Base-by-base conservation (phyloP, 164 flowering plant genomes). In the Umbellularia californica region DNA sequence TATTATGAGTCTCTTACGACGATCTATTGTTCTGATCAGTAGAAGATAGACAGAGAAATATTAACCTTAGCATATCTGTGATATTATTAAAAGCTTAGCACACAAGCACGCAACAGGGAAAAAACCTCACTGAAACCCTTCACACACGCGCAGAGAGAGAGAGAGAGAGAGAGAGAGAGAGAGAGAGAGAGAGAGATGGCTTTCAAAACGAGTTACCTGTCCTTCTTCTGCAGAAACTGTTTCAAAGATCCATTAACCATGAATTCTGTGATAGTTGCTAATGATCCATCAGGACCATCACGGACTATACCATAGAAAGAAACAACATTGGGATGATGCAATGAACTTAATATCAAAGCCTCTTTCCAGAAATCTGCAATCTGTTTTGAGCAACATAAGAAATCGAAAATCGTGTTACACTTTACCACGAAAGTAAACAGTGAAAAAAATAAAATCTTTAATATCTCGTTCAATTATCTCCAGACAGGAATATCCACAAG, bases 351-450 rank as follows among this genome's bases (percentile, higher is more conserved):
- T 76, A 92, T 86, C 84, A 87, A 81, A 78, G 99, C 99, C 83
- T 95, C 99, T 84, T 90, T 95, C 99, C 99, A 95, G 83, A 95
- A 95, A 82, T 95, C 99, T 15, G 97, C 95, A 79, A 95, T 95
- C 99, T 95, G 71, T 64, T 67, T 27, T 30, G 35, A 30, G 35
- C 35, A 30, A 30, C 5, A 41, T 22, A 80, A 76, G 30, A 25
- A 64, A 72, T 47, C 3, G 22, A 50, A 50, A 3, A 70, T 70
- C 60, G 20, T 17, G 25, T 71, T 28, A 55, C 50, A 70, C 63
- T 50, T 12, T 22, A 47, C 7, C 13, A 30, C 5, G 35, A 30
- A 51, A 30, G 35, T 5, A 20, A 23, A 70, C 22, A 17, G 19
- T 52, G 19, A 52, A 12, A 22, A 23, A 20, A 23, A 70, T 19